Percentiles rank a stretch among this genome's conserved stretches.
Conservation (phyloP, 2,329 filamentous ascomycete species). For the Corynespora cassiicola region DNA sequence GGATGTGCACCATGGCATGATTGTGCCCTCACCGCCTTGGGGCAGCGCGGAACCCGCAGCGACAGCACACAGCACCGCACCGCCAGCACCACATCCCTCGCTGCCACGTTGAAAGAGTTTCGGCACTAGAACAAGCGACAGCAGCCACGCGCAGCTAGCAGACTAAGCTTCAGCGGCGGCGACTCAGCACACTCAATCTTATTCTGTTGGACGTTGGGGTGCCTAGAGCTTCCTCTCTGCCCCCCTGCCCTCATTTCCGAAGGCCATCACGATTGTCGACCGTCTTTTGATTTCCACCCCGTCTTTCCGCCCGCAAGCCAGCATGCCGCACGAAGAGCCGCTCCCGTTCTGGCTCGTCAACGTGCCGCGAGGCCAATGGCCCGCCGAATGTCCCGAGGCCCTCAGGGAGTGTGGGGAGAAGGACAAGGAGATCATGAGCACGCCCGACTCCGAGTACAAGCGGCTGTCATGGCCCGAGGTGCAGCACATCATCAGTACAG, state of each 20-base stretch:
- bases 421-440: conserved; percentile 73
- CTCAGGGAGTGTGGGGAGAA: conserved; percentile 70
- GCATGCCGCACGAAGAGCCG: conserved; percentile 34
- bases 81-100: no score
- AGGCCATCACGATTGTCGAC: conserved; percentile 1
- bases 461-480: conserved; percentile 74
- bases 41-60: no score
- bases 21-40: no score
- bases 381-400: conserved; percentile 73
- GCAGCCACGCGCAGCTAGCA: no score
- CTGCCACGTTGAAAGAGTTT: no score
- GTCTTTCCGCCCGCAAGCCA: no score
- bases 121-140: no score
- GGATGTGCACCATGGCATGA: no score
- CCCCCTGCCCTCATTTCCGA: conserved; percentile 7
- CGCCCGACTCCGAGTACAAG: conserved; percentile 70
- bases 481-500: conserved; percentile 58
- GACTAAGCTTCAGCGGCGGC: conserved; percentile 3
- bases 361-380: conserved; percentile 67
- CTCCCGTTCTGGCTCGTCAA: conserved; percentile 86
- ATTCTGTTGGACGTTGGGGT: conserved; percentile 4
- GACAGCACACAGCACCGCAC: no score
- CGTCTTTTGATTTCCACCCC: no score
- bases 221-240: conserved; percentile 1
- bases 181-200: no score